Base-by-base conservation (phyloP, 2,329 filamentous ascomycete genomes). In the Sporothrix phasma region DNA sequence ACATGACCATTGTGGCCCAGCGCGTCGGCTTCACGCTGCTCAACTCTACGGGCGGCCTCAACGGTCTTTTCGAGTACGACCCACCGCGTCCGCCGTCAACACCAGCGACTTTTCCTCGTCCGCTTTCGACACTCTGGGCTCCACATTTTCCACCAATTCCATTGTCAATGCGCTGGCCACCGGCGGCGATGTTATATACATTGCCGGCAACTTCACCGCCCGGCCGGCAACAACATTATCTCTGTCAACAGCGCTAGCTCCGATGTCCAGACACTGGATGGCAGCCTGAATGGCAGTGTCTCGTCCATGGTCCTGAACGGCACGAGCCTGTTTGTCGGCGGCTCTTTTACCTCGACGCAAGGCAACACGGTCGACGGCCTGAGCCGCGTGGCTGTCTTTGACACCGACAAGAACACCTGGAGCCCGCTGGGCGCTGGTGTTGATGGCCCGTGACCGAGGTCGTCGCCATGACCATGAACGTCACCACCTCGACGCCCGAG, bases 21-120 rank as follows among this genome's bases (percentile, higher is more conserved):
- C 84, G 89, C 64, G 86, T 97, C 46, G 86, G 88, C 10, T 96
- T 97, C 73, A 86, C 80, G 24, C 79, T 90, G 54, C 81, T 87
- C 68, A 86, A 86, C 67, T 88, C 88, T 2, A 89, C 87, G 54
- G 89, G 88, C 60, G 90, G 89, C 3, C 78, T 99, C 62, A 97
- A 97, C 72, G 92, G 92, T 8, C 78, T 99, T 1, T 97, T 89
- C 73, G 94, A 97, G 71, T 97, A 90, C 72, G 83, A 95, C 69
- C 90, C 92, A 81, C 79, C 19, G 72, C 81, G 65, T 78, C 80
- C 13, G 79, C 80, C 0, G 77, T 89, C 39, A 80, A 85, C 67
- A 80, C 80, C 0, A 82, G 78, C 26, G 78, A 90, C 68, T 85
- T 95, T 65, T 80, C 84, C 15, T 81, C 81, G 29, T 96, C 92